Evolutionary conservation across 2,329 filamentous ascomycete genomes (phyloP).

Genomic region (Fusarium verrucosum): DNA sequence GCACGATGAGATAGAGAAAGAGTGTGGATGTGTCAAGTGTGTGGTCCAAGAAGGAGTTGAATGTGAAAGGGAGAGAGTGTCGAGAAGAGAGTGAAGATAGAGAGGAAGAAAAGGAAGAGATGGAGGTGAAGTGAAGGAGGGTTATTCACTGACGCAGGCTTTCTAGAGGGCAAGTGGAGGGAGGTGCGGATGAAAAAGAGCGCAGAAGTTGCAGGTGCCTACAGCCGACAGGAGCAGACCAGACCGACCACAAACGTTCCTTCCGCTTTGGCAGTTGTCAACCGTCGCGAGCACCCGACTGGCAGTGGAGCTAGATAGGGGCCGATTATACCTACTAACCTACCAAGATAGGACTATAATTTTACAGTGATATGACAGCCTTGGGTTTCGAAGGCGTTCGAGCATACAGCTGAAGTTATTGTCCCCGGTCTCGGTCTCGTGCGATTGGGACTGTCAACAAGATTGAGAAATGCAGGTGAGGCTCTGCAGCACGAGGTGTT

Average conservation of each 20-base stretch:
- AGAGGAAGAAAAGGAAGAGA: slow-evolving; percentile 23
- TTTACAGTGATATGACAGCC: not conserved
- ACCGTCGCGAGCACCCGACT: slow-evolving; percentile 23
- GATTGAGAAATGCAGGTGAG: not conserved
- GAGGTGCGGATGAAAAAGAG: slow-evolving; percentile 40
- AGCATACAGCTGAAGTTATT: not conserved
- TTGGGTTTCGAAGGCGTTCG: not conserved
- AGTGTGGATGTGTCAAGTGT: slow-evolving; percentile 39
- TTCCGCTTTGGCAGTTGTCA: slow-evolving; percentile 10
- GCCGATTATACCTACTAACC: not conserved
- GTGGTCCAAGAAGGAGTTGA: slow-evolving; percentile 31
- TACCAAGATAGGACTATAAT: not conserved
- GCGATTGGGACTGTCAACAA: not conserved
- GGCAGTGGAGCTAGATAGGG: slow-evolving; percentile 6
- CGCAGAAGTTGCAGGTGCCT: slow-evolving; percentile 21
- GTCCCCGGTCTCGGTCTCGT: not conserved
- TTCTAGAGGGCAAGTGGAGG: slow-evolving; percentile 32
- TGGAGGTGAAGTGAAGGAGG: slow-evolving; percentile 28
- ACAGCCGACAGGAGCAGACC: slow-evolving; percentile 29
- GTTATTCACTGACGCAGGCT: slow-evolving; percentile 44
- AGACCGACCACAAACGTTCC: slow-evolving; percentile 18
- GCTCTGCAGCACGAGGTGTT: not conserved
- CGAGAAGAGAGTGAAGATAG: slow-evolving; percentile 20
- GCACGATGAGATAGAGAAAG: slow-evolving; percentile 45
- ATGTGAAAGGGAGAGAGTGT: slow-evolving; percentile 17